Base-by-base conservation (phyloP, 2,329 filamentous ascomycete species). In the Penicillium capsulatum region DNA sequence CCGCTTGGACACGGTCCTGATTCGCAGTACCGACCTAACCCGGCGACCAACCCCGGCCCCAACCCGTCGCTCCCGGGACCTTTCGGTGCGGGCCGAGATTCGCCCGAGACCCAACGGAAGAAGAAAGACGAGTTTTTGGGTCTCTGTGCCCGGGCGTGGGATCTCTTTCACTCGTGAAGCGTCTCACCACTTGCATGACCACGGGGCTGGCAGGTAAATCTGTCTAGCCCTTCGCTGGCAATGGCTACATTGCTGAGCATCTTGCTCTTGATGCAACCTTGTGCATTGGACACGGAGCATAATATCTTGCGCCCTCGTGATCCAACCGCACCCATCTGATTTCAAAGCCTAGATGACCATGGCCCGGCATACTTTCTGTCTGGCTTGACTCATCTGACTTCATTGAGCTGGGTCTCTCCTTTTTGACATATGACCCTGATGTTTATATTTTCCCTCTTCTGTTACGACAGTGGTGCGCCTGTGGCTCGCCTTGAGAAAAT, bases 61-160 rank as follows among this genome's bases (percentile, higher is more conserved):
- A 52, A 49, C 26, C 26, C 58, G n/a, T 37, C 77, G 3, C 63
- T 76, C 3, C 70, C 77, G 40, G 83, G 86, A 6, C 85, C 85
- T 1, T 92, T 92, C 56, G 86, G 85, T 24, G 84, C 86, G 40
- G 86, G 86, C 26, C 75, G 86, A 45, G 89, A 92, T 59, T 90
- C 81, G 51, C 88, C 86, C 6, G 89, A 92, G 54, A 87, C 82
- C 4, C 83, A 87, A 63, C 76, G 80, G 54, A 83, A 79, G 59
- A 97, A 97, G 79, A 89, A 89, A 61, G 89, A 95, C 30, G 88
- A 95, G 63, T 98, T 98, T 60, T 72, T 98, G 49, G 74, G 78
- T 40, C 71, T 97, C 34, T 96, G 91, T 63, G 81, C 87, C 53
- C 76, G 87, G 58, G 92, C 92, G 7, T 98, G 92, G 92, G 92